Base-by-base conservation (phyloP, 2,329 filamentous ascomycete species). In the Paecilomyces sp. region DNA sequence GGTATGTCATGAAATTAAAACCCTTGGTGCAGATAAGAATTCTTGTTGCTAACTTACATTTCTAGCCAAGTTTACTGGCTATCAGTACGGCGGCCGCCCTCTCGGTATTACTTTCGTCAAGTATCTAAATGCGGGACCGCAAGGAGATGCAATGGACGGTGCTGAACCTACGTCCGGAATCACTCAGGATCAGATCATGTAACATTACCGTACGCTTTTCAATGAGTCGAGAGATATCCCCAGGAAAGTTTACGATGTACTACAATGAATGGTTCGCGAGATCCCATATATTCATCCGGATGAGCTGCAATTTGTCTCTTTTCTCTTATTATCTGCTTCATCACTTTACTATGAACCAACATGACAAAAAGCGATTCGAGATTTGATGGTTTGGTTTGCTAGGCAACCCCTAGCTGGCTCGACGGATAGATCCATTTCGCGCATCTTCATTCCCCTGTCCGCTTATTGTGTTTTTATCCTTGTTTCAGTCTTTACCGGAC, bases 141-240 rank as follows among this genome's bases (percentile, higher is more conserved):
- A 75, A 22, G 80, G 78, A 63, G 88, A 92, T 64, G 83, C 81
- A 67, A 96, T 97, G 91, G 92, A 97, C 66, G 90, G 88, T 34
- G 87, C 91, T 63, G 85, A 90, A 64, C 85, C 79, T 47, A 80
- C 81, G 28, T 76, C 82, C 56, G 89, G 88, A 62, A 78, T 96
- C 72, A 96, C 92, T n/a, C 94, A 97, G 77, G 93, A 97, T 73
- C 92, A 97, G 81, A 97, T 97, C 78, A 96, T 97, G 92, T 97
- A 79, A 79, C 57, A 51, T 58, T 33, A 65, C 53, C 41, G 56
- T 36, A 54, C 56, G 51, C 51, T 53, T 53, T 53, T 53, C 28
- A 30, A 25, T 24, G 24, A 53, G 51, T 30, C 24, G 51, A 53
- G 13, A 53, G 51, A 53, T 25, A 53, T 53, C 51, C 51, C 51